These are phyloP conservation scores for Musa balbisiana DNA, from an alignment of 202 grass and related monocot genomes.

Conservation along the genomic window DNA sequence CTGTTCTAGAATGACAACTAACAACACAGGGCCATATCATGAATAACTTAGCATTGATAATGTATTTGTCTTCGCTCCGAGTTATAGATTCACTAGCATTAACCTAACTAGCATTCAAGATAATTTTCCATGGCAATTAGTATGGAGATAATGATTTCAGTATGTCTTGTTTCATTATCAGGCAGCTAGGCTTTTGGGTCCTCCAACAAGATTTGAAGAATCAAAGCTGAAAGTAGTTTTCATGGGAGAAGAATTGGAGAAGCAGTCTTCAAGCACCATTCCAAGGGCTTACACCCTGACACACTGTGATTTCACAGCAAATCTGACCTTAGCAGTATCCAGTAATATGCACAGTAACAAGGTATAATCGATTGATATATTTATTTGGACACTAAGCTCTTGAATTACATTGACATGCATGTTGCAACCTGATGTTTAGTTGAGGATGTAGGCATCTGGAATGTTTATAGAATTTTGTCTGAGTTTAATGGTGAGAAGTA, in stretches of 20 bases:
- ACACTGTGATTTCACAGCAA: slow-evolving; percentile 91
- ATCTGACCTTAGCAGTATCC: slow-evolving; percentile 66
- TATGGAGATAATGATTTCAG: background rate
- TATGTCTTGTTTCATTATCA: slow-evolving; percentile 14
- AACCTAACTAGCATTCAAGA: too few species aligned
- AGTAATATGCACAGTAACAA: slow-evolving; percentile 45
- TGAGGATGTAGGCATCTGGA: background rate
- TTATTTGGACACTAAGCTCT: background rate
- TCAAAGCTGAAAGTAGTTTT: slow-evolving; percentile 90
- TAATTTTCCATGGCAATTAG: background rate
- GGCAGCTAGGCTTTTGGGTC: slow-evolving; percentile 67
- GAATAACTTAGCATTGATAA: too few species aligned
- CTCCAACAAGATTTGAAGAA: slow-evolving; percentile 72
- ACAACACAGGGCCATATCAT: too few species aligned
- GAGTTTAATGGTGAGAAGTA: background rate
- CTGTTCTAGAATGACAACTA: too few species aligned
- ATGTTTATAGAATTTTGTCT: background rate
- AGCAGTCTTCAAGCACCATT: slow-evolving; percentile 29
- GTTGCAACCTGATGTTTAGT: background rate
- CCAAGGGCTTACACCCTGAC: slow-evolving; percentile 77
- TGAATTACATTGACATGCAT: background rate
- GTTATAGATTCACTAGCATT: too few species aligned
- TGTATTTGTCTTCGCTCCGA: too few species aligned
- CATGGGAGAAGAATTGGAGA: slow-evolving; percentile 37
- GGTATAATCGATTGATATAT: slow-evolving; percentile 15